A percentile compares a stretch with the other conserved stretches of the same genome.
These are phyloP conservation scores for Boletus rufocinnamomeus DNA, from an alignment of 768 basidiomycete genomes.

Conservation along the genomic window DNA sequence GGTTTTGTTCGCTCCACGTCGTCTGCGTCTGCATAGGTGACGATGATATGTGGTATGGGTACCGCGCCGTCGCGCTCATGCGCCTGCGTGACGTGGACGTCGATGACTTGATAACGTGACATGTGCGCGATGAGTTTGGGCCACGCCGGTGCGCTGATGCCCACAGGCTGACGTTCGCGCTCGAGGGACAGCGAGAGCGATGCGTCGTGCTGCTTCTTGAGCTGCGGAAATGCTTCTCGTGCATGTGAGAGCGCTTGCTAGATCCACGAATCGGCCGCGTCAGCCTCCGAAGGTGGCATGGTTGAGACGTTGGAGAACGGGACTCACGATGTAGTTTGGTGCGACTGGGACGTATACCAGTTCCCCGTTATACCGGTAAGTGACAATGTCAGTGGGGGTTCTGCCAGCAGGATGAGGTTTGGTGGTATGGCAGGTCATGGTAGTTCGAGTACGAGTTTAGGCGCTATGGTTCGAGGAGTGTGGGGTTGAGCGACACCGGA, in stretches of 20 bases:
- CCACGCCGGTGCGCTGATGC: constrained; percentile 58
- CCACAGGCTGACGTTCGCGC: constrained; percentile 39
- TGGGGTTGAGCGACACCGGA: background rate
- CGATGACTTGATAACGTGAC: constrained; percentile 49
- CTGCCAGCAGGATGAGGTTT: background rate
- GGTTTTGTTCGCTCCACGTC: constrained; percentile 18
- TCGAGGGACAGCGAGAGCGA: constrained; percentile 48
- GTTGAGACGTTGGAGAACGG: background rate
- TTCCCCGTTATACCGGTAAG: constrained; percentile 44
- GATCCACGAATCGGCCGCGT: background rate
- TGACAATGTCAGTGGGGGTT: constrained; percentile 43
- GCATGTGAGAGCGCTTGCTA: constrained; percentile 55
- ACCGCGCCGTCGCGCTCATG: background rate
- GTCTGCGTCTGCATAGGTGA: constrained; percentile 24
- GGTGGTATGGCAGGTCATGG: constrained; percentile 2
- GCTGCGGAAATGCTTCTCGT: constrained; percentile 48
- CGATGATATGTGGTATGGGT: constrained; percentile 34
- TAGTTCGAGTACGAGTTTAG: no score
- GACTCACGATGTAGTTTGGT: constrained; percentile 44
- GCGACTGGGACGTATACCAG: constrained; percentile 56
- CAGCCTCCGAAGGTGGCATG: background rate
- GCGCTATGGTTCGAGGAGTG: background rate
- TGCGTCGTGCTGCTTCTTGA: constrained; percentile 39
- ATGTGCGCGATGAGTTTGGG: constrained; percentile 41
- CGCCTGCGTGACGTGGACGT: constrained; percentile 35